A percentile compares a stretch with the other conserved stretches of the same genome.
Conservation (phyloP, 768 basidiomycete genomes). For the Termitomyces heimii region DNA sequence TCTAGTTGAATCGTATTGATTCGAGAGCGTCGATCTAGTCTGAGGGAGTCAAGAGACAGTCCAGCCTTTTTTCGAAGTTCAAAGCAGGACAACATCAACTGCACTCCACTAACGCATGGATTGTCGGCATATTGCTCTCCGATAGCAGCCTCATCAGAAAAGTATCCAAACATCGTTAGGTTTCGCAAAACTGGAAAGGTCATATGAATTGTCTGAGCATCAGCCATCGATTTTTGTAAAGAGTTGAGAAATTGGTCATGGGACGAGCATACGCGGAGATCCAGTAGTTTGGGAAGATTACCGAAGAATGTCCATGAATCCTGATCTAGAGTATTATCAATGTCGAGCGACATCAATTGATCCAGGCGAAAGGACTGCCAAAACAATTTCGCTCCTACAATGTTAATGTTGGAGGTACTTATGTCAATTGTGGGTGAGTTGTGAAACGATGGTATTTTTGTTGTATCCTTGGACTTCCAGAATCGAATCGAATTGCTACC, state of each 20-base stretch:
- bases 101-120: neutral
- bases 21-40: neutral
- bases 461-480: neutral
- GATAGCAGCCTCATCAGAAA: neutral
- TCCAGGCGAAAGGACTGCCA: neutral
- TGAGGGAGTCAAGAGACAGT: neutral
- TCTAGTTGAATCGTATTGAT: neutral
- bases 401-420: accelerated
- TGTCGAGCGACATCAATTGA: neutral
- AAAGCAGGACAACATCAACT: neutral
- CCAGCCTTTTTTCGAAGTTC: neutral
- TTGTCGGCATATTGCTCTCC: neutral
- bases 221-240: neutral
- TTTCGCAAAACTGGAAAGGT: neutral
- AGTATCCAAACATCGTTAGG: neutral
- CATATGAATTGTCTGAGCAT: neutral
- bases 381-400: neutral
- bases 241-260: neutral
- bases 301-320: neutral
- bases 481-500: neutral
- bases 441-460: neutral
- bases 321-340: neutral
- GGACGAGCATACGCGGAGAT: neutral
- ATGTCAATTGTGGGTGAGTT: neutral
- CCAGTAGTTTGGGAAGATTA: neutral